Percentiles rank a stretch among this genome's conserved stretches.
Evolutionary conservation across 495 filamentous ascomycete genomes (phyloP).

Genomic region (Penicillium waksmanii): DNA sequence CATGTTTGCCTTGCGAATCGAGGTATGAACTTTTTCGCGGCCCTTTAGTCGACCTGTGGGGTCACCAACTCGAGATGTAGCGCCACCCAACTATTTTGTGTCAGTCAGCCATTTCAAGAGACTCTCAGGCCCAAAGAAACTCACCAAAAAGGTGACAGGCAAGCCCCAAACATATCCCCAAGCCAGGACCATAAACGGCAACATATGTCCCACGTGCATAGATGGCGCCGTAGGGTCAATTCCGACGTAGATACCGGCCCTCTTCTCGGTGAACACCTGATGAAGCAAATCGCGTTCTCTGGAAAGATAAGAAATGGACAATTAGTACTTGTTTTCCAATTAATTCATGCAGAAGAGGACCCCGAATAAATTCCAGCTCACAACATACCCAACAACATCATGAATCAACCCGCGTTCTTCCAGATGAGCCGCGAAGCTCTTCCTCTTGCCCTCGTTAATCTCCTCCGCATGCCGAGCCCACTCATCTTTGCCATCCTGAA

Average conservation of each 20-base stretch:
- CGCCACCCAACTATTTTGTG: constrained; percentile 68
- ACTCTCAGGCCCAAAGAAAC: constrained; percentile 14
- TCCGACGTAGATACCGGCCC: constrained; percentile 82
- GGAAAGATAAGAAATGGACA: constrained; percentile 16
- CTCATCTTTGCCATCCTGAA: constrained; percentile 53
- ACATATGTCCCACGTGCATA: constrained; percentile 88
- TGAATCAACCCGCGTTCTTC: constrained; percentile 83
- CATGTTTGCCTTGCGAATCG: constrained; percentile 68
- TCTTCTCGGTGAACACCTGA: constrained; percentile 66
- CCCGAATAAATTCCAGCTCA: not conserved
- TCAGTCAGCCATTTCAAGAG: constrained; percentile 13
- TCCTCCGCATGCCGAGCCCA: constrained; percentile 61
- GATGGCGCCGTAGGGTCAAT: constrained; percentile 92
- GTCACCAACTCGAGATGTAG: constrained; percentile 86
- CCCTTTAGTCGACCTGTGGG: constrained; percentile 75
- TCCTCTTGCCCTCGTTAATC: constrained; percentile 62
- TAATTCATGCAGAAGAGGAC: not conserved
- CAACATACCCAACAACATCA: constrained; percentile 74
- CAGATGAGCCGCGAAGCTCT: constrained; percentile 68
- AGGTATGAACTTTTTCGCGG: constrained; percentile 58
- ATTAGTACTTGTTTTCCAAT: constrained; percentile 6
- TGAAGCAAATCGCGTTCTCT: constrained; percentile 69
- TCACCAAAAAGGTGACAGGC: constrained; percentile 68
- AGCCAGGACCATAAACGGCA: constrained; percentile 91
- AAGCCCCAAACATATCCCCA: constrained; percentile 91